Evolutionary conservation across 78 protist genomes (phyloP), one percentile per base, ranked within the genome.

Genomic region (Dictyostelium brefeldianum): DNA sequence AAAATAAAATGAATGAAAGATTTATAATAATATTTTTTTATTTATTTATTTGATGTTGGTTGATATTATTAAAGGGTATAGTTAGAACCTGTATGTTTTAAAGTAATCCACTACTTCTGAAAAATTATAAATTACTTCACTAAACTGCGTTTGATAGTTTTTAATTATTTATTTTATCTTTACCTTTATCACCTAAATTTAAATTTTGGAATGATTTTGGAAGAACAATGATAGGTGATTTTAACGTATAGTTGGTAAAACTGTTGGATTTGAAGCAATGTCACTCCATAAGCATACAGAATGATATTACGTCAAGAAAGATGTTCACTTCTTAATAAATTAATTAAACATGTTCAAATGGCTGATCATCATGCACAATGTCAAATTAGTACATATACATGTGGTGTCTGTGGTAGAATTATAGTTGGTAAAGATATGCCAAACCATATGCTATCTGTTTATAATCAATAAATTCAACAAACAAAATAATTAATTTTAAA

Each of bases 351-450:
- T 50, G 20, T 87, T 18, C 83, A 74, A 74, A 46, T 47, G 43
- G n/a, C 15, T 48, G 93, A 87, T 7, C 93, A 87, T 47, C 62
- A 87, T n/a, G 15, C 15, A 12, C 15, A 59, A 11, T 87, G 93
- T 65, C 71, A 87, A 57, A 62, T 69, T 25, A 87, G 78, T 29
- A 46, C 74, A 8, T 77, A 71, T 53, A 87, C 93, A 1, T 87
- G 93, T 77, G 93, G 93, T 59, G 93, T 87, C 20, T 87, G 93
- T 87, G 93, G 93, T 41, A 87, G 46, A 77, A n/a, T 67, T 5
- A 17, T 77, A 9, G 46, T 56, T 41, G 93, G 93, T 77, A 22
- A 77, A 43, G 77, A 48, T 48, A 81, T 64, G 43, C 83, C 71
- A 78, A 56, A 36, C 56, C 83, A 78, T 78, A 78, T 78, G 83